These are phyloP conservation scores for Cucurbitaria berberidis DNA, from an alignment of 2,329 filamentous ascomycete genomes.

Conservation along the genomic window DNA sequence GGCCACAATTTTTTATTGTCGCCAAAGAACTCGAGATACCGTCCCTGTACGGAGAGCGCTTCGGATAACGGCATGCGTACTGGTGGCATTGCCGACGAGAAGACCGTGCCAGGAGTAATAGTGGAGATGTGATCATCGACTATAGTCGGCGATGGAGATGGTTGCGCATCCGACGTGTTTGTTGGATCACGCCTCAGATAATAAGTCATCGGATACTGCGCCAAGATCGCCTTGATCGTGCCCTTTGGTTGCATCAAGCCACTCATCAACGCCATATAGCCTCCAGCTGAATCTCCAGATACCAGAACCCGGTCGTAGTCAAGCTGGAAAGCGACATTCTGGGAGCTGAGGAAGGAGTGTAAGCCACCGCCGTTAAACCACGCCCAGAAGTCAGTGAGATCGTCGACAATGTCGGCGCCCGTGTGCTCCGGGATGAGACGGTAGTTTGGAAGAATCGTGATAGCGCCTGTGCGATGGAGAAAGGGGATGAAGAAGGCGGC, in stretches of 20 bases:
- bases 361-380: constrained; percentile 48
- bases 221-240: constrained; percentile 30
- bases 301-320: constrained; percentile 41
- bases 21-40: constrained; percentile 38
- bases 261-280: constrained; percentile 47
- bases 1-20: constrained; percentile 33
- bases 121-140: constrained; percentile 32
- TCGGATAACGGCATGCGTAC: constrained; percentile 22
- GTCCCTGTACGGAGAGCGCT: constrained; percentile 26
- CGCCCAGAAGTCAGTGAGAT: constrained; percentile 57
- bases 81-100: constrained; percentile 27
- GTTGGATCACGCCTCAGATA: constrained; percentile 7
- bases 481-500: constrained; percentile 48
- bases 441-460: constrained; percentile 58
- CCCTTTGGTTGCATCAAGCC: constrained; percentile 26
- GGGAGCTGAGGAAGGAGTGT: constrained; percentile 14
- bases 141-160: constrained; percentile 14
- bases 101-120: constrained; percentile 22
- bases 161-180: constrained; percentile 2
- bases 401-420: constrained; percentile 55
- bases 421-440: constrained; percentile 59
- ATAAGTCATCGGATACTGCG: constrained; percentile 41
- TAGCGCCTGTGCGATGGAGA: constrained; percentile 49
- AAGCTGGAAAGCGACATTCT: constrained; percentile 15
- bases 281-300: constrained; percentile 49